A percentile compares a stretch with the other conserved stretches of the same genome.
Conservation (phyloP, 2,329 filamentous ascomycete species). For the Fragosphaeria purpurea region DNA sequence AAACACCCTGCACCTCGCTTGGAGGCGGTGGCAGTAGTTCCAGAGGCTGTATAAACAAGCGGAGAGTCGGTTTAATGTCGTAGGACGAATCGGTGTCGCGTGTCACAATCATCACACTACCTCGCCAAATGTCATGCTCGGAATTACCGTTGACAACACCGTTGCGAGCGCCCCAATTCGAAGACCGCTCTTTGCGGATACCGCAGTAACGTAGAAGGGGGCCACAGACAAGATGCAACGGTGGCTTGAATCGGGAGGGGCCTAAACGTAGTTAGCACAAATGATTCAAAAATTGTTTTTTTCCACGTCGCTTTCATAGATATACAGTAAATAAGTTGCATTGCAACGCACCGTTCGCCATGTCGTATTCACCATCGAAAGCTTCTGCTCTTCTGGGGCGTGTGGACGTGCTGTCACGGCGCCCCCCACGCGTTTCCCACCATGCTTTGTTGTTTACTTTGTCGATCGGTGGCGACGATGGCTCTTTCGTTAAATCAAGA, state of each 20-base stretch:
- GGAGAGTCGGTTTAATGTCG: conserved; percentile 63
- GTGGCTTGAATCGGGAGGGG: conserved; percentile 69
- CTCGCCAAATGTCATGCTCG: conserved; percentile 79
- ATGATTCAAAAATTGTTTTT: conserved; percentile 6
- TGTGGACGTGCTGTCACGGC: conserved; percentile 34
- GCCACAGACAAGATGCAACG: conserved; percentile 78
- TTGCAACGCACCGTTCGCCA: conserved; percentile 40
- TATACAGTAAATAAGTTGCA: too few species aligned
- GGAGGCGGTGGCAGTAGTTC: conserved; percentile 73
- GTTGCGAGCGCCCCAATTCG: conserved; percentile 27
- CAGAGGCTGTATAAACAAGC: conserved; percentile 79
- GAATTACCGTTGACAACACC: conserved; percentile 14
- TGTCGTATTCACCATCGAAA: conserved; percentile 59
- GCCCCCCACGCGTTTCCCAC: conserved; percentile 58
- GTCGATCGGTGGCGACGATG: conserved; percentile 25
- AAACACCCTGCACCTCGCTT: conserved; percentile 50
- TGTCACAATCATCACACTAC: conserved; percentile 92
- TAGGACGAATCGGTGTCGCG: conserved; percentile 76
- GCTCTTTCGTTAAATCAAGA: conserved; percentile 46
- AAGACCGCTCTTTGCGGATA: conserved; percentile 53
- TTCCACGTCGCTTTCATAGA: too few species aligned
- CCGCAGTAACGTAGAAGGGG: conserved; percentile 86
- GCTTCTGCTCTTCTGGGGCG: conserved; percentile 48
- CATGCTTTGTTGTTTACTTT: conserved; percentile 47
- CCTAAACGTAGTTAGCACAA: conserved; percentile 20